Conservation (phyloP, 1,284 basidiomycete species). For the Ustilago hordei region DNA sequence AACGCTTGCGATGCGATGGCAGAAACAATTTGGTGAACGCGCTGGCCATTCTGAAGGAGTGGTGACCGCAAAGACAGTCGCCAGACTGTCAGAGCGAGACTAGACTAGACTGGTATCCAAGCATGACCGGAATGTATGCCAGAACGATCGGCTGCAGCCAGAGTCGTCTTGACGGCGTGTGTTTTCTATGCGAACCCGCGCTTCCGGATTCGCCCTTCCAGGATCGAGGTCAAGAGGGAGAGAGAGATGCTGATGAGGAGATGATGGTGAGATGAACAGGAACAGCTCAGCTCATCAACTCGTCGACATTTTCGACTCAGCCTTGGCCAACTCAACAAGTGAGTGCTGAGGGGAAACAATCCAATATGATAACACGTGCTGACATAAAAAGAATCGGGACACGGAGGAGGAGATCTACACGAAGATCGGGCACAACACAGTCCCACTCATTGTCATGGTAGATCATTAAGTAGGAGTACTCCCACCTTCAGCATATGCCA, state of each 20-base stretch:
- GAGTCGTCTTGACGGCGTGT: no score
- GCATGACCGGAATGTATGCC: slow-evolving; percentile 8
- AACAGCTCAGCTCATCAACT: not conserved
- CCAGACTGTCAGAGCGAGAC: slow-evolving; percentile 8
- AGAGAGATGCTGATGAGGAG: not conserved
- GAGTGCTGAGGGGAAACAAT: no score
- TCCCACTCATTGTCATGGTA: no score
- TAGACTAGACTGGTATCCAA: not conserved
- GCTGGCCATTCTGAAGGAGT: slow-evolving; percentile 26
- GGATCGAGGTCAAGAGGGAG: not conserved
- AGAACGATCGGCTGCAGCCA: not conserved
- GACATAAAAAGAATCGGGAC: no score
- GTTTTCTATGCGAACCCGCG: no score
- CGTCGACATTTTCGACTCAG: not conserved
- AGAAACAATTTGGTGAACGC: slow-evolving; percentile 43
- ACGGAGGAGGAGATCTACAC: no score
- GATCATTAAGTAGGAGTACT: no score
- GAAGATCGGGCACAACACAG: no score
- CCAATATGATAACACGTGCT: no score
- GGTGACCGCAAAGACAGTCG: slow-evolving; percentile 4
- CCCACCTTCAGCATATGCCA: no score
- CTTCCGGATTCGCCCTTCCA: no score
- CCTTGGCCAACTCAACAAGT: not conserved
- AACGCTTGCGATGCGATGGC: slow-evolving; percentile 31
- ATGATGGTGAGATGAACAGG: not conserved